These are phyloP conservation scores for Teratosphaeria zuluensis DNA, from an alignment of 2,329 filamentous ascomycete genomes.

Conservation along the genomic window DNA sequence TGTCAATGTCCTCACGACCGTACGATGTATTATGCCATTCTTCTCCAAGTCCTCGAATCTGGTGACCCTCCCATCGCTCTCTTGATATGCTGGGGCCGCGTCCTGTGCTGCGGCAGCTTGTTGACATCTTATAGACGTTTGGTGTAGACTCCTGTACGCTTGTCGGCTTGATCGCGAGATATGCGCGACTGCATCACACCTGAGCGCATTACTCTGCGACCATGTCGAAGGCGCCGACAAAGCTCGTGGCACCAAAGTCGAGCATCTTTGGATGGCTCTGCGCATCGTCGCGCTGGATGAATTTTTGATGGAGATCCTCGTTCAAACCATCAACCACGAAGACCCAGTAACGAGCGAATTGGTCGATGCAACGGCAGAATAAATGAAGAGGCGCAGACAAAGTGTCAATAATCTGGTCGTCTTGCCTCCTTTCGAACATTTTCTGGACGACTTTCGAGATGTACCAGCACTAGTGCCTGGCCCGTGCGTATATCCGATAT, in stretches of 20 bases:
- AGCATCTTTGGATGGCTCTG: constrained; percentile 23
- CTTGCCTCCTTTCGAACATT: constrained; percentile 6
- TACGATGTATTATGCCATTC: constrained; percentile 48
- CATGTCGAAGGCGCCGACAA: constrained; percentile 8
- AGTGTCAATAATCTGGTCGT: constrained; percentile 2
- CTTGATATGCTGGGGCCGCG: constrained; percentile 7
- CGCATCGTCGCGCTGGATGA: constrained; percentile 13
- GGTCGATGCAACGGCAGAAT: background rate
- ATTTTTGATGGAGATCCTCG: background rate
- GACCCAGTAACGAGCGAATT: background rate
- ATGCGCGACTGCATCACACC: background rate
- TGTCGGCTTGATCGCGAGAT: background rate
- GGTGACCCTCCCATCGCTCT: constrained; percentile 24
- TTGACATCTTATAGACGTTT: constrained; percentile 29
- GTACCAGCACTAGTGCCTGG: background rate
- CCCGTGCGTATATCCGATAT: background rate
- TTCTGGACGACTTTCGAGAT: background rate
- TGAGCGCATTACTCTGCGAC: constrained; percentile 8
- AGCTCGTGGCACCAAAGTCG: constrained; percentile 16
- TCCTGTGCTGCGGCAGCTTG: constrained; percentile 18
- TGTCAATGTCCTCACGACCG: constrained; percentile 59
- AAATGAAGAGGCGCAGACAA: constrained; percentile 3
- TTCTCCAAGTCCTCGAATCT: constrained; percentile 36
- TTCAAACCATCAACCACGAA: background rate
- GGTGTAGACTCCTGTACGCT: constrained; percentile 23